Conservation (phyloP, 2,329 filamentous ascomycete species). For the Amauroascus niger region DNA sequence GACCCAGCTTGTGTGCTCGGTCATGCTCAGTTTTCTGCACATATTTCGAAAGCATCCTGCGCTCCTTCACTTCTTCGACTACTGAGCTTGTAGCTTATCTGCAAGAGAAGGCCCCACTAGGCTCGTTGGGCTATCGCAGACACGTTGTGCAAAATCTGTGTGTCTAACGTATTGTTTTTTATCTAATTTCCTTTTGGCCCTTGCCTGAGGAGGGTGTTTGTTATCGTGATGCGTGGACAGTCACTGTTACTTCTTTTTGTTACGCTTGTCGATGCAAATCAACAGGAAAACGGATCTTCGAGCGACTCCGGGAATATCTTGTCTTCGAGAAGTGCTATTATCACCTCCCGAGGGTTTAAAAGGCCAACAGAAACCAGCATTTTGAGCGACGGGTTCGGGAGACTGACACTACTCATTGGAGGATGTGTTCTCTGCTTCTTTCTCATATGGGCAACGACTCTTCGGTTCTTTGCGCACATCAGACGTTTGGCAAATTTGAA, state of each 20-base stretch:
- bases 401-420: slow-evolving; percentile 55
- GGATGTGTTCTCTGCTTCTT: slow-evolving; percentile 54
- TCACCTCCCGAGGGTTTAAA: neutral
- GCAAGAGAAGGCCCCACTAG: neutral
- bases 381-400: slow-evolving; percentile 47
- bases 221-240: neutral
- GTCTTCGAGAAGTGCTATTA: neutral
- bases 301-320: neutral
- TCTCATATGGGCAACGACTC: slow-evolving; percentile 56
- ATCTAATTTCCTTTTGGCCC: too few species aligned
- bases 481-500: slow-evolving; percentile 65
- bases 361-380: slow-evolving; percentile 5
- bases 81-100: neutral
- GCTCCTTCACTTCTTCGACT: neutral
- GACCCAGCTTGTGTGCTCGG: neutral
- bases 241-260: neutral
- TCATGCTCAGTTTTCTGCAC: neutral
- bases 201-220: too few species aligned
- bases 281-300: neutral
- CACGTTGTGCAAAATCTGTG: too few species aligned
- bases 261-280: neutral
- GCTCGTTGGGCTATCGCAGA: neutral
- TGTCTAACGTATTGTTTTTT: too few species aligned
- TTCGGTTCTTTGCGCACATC: slow-evolving; percentile 56
- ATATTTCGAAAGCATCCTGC: neutral